Evolutionary conservation across 1,139 yeast genomes (phyloP), one percentile per base, ranked within the genome.

Genomic region (Yarrowia galli): DNA sequence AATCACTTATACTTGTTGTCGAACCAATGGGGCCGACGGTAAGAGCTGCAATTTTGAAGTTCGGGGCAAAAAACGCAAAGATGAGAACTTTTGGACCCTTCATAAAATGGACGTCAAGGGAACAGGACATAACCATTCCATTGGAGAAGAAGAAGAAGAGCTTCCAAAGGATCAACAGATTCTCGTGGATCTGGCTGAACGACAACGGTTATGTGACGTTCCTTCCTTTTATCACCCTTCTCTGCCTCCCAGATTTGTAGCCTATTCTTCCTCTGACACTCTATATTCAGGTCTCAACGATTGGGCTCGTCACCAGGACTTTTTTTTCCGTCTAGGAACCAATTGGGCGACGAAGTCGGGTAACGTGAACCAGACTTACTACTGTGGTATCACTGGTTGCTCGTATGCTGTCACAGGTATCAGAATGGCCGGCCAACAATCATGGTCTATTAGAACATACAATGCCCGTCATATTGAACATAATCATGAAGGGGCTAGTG

Each of bases 251-350:
- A 23, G 63, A 8, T n/a, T 25, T n/a, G 63, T 40, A 1, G 48
- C 48, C 8, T 56, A 56, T 4, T 42, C 63, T 13, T 56, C 63
- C 15, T 42, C 63, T 9, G 63, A 56, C 13, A 4, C 48, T 3
- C 38, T 56, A 3, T 40, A 40, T 2, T 25, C 46, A 10, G 63
- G 63, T 18, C 25, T 56, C 38, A 56, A 56, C 46, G 48, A 40
- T 5, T 56, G 63, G 63, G 63, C 63, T n/a, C 48, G 60, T 23
- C 45, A 54, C 10, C 60, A 42, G 38, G 63, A 16, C 38, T 56
- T 56, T 18, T 56, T 25, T 12, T 56, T 56, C 63, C 25, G 38
- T 23, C 38, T 40, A 38, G 63, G 63, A 7, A 56, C 63, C 13
- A 56, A 56, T 35, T 56, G 63, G 63, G 20, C 46, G 20, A 56